Base-by-base conservation (phyloP, 2,329 filamentous ascomycete species). In the Fusarium duplospermum region DNA sequence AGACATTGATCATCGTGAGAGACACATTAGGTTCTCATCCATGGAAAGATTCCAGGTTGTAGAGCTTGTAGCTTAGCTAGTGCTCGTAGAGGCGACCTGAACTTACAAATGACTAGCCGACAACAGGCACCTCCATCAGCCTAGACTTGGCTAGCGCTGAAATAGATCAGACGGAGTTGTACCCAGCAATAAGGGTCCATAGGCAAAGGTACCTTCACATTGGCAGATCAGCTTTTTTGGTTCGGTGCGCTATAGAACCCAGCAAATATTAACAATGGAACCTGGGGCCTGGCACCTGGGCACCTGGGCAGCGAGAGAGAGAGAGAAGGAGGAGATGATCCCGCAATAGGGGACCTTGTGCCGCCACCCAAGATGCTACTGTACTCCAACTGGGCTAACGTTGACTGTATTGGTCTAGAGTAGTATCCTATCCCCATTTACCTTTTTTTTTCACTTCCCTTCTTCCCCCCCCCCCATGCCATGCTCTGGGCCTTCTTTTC, bases 171-270 rank as follows among this genome's bases (percentile, higher is more conserved):
- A 36, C 27, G 47, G 47, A 31, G 65, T 64, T 50, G 59, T 36
- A 66, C 40, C 42, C 70, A 71, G 63, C 70, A 52, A 67, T 73
- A 73, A 64, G 71, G 71, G 71, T 71, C 63, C 60, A 68, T 58
- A 50, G 27, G 20, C 42, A 16, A 45, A 61, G 58, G 58, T 47
- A 61, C 57, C 24, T 60, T 60, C 33, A 13, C 27, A 57, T 57
- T 57, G 52, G 52, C 33, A 35, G 29, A 22, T 57, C 33, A 58
- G 13, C 54, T 47, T 56, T 22, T 31, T 45, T 45, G 40, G 40
- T 13, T 45, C 13, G 13, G 40, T 4, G 13, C 20, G 20, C 42
- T 62, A 52, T 50, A 62, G 29, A 47, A 62, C 60, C 29, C 35
- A 47, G 24, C 38, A 45, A 42, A 60, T 60, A 60, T 60, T 58